Evolutionary conservation across 2,329 filamentous ascomycete genomes (phyloP).

Genomic region (Sporothrix dimorphospora): DNA sequence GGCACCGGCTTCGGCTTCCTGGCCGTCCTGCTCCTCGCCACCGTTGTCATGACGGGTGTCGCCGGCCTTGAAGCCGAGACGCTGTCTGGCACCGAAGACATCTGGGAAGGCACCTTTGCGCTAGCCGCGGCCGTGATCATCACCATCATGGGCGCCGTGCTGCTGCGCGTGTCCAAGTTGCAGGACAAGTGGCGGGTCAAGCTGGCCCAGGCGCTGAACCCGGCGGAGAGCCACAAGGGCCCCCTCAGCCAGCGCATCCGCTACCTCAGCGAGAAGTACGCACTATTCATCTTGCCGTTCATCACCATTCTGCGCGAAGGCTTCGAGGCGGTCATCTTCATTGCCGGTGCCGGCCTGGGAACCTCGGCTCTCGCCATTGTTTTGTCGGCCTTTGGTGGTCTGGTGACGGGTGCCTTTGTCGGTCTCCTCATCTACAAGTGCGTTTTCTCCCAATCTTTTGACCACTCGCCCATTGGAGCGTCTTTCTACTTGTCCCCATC

Average conservation of each 20-base stretch:
- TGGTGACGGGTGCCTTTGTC: conserved; percentile 63
- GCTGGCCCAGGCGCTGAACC: conserved; percentile 66
- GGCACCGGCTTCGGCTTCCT: conserved; percentile 65
- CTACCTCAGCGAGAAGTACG: conserved; percentile 69
- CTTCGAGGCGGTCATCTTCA: conserved; percentile 77
- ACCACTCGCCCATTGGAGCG: too few relatives aligned
- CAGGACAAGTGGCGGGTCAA: conserved; percentile 79
- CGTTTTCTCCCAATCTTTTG: conserved; percentile 42
- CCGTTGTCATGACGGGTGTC: conserved; percentile 71
- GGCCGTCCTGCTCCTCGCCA: conserved; percentile 67
- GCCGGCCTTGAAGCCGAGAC: conserved; percentile 67
- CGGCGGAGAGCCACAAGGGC: conserved; percentile 43
- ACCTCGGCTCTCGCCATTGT: conserved; percentile 71
- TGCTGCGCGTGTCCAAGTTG: conserved; percentile 75
- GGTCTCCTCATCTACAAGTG: conserved; percentile 75
- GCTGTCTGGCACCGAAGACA: conserved; percentile 65
- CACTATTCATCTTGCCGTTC: conserved; percentile 77
- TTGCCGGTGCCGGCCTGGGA: conserved; percentile 73
- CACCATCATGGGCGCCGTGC: conserved; percentile 70
- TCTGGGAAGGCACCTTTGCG: conserved; percentile 74
- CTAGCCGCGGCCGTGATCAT: conserved; percentile 72
- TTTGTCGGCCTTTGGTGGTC: conserved; percentile 67
- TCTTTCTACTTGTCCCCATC: too few relatives aligned
- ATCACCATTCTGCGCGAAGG: conserved; percentile 78
- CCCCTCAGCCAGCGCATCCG: conserved; percentile 48